phyloP scores from a whole-genome alignment of 1,139 yeast genomes.

The Yamadazyma spencermartinsiae region DNA sequence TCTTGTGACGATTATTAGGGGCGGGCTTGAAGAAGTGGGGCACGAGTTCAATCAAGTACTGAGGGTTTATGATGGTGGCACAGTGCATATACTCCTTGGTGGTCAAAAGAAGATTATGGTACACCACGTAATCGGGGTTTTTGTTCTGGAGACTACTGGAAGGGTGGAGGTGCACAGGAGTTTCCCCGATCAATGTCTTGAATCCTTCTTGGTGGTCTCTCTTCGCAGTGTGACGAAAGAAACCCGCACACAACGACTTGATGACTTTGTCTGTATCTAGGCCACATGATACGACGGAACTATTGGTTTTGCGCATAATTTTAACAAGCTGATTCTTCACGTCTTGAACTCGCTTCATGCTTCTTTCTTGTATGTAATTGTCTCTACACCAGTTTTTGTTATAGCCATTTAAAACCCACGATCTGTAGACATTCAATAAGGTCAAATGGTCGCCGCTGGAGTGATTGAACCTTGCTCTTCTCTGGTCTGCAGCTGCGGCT shows the following conservation, averaged over 20 bases:
- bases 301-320: conserved; percentile 59
- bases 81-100: conserved; percentile 91
- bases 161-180: conserved; percentile 86
- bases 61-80: conserved; percentile 76
- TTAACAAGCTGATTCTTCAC: conserved; percentile 69
- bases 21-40: conserved; percentile 79
- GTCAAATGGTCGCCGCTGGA: conserved; percentile 88
- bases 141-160: conserved; percentile 78
- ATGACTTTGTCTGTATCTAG: conserved; percentile 63
- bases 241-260: conserved; percentile 80
- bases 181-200: conserved; percentile 72
- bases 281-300: conserved; percentile 60
- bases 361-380: conserved; percentile 78
- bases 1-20: conserved; percentile 40
- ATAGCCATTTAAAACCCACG: conserved; percentile 68
- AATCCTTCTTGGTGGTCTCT: conserved; percentile 66
- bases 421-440: conserved; percentile 72
- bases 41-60: conserved; percentile 83
- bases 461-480: conserved; percentile 73
- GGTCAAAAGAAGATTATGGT: conserved; percentile 80
- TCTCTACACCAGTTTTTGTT: conserved; percentile 79
- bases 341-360: conserved; percentile 74
- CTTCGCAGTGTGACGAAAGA: conserved; percentile 81
- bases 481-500: conserved; percentile 70
- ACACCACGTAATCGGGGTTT: conserved; percentile 75